Evolutionary conservation across 164 flowering plant species (phyloP), one percentile per base, ranked within the genome.

Genomic region (Nelumbo lutea): DNA sequence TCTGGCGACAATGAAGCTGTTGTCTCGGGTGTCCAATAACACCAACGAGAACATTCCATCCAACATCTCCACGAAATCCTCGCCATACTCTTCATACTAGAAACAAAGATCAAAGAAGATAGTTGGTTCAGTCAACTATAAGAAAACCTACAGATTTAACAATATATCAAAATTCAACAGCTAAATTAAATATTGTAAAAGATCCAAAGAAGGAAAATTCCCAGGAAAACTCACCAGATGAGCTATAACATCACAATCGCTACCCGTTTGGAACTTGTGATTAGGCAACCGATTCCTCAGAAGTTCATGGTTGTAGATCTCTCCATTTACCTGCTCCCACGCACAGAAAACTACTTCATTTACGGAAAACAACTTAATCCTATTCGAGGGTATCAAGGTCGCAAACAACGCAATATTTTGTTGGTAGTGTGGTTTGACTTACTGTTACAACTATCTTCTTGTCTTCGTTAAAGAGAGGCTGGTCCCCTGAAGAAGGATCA

Each of bases 21-120:
- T 89, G 78, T 92, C 97, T 0, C 97, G 87, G 4, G 96, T 90
- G 72, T 95, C 96, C 79, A 89, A 68, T 70, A 95, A 77, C 59
- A 95, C 98, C 61, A 95, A 95, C 0, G 99, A 92, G 71, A 95
- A 95, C 81, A 95, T 86, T 11, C 99, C 99, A 69, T 95, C 99
- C 83, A 95, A 70, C 97, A 90, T 90, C 77, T 88, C 97, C 72
- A 95, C 79, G 68, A 90, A 95, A 43, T 89, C 76, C 51, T 89
- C 97, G 2, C 97, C 97, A 79, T 85, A 58, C 68, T 92, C 96
- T 76, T 95, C 99, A 64, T 92, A 95, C 98, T 85, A 70, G 70
- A n/a, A 72, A 9, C 14, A 66, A 71, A 57, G 50, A 64, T 27
- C 27, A 43, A 48, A 65, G 6, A 47, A 27, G 3, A 46, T 5